A percentile compares a stretch with the other conserved stretches of the same genome.
phyloP scores from a whole-genome alignment of 1,284 basidiomycete genomes.

The Boletus mariae region DNA sequence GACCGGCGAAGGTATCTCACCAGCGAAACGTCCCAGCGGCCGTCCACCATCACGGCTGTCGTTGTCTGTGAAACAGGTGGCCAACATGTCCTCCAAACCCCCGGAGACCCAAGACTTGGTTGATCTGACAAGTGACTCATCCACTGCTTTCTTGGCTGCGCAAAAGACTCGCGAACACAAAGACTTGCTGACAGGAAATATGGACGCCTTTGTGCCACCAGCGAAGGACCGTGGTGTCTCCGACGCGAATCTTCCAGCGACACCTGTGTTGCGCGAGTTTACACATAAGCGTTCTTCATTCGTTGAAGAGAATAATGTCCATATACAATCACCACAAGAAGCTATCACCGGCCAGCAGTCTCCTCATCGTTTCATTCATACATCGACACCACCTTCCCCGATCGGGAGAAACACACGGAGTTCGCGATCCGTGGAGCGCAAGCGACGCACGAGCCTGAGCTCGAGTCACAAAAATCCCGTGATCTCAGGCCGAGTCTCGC shows the following conservation, averaged over 20 bases:
- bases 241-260: conserved; percentile 19
- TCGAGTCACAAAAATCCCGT: conserved; percentile 9
- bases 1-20: conserved; percentile 13
- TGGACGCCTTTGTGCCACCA: conserved; percentile 33
- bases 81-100: conserved; percentile 16
- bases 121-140: conserved; percentile 15
- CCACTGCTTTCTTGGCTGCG: conserved; percentile 4
- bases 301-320: conserved; percentile 50
- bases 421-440: conserved; percentile 29
- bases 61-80: conserved; percentile 18
- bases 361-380: conserved; percentile 17
- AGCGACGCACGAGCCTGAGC: conserved; percentile 7
- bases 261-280: conserved; percentile 58
- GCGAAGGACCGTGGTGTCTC: conserved; percentile 18
- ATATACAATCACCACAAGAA: conserved; percentile 44
- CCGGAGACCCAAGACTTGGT: conserved; percentile 19
- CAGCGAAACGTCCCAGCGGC: conserved; percentile 22
- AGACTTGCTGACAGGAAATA: conserved; percentile 74
- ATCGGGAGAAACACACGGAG: conserved; percentile 25
- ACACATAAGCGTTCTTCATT: conserved; percentile 68
- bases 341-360: conserved; percentile 44
- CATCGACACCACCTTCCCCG: conserved; percentile 25
- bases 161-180: conserved; percentile 33
- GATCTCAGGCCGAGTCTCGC: conserved; percentile 17
- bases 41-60: conserved; percentile 28